Evolutionary conservation across 225 moss, liverwort and hornwort genomes (phyloP).

Genomic region (Asterella californica): DNA sequence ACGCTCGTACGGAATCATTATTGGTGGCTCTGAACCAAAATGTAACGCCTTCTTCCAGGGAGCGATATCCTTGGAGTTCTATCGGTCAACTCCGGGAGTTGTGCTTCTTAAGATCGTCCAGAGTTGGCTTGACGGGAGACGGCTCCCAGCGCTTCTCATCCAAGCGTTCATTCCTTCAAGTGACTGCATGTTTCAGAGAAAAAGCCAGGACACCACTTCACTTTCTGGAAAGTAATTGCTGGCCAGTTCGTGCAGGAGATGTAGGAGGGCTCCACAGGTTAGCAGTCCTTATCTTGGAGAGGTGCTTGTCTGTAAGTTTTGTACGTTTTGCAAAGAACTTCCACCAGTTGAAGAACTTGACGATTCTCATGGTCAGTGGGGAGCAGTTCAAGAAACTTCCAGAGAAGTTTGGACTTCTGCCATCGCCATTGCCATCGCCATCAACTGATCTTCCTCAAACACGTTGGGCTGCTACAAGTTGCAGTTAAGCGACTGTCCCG

Average conservation of each 20-base stretch:
- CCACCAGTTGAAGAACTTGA: neutral
- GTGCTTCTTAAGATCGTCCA: neutral
- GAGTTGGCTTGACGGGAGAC: neutral
- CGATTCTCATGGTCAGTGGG: neutral
- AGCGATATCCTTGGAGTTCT: neutral
- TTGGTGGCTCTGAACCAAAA: neutral
- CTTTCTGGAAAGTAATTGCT: neutral
- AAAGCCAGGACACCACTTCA: neutral
- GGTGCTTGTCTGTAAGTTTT: neutral
- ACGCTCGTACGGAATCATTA: neutral
- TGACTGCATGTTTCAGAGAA: neutral
- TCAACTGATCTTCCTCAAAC: neutral
- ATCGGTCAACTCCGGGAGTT: neutral
- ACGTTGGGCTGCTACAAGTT: neutral
- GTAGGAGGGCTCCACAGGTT: neutral
- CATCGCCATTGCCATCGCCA: neutral
- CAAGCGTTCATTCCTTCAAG: neutral
- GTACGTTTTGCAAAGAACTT: neutral
- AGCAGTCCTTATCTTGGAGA: neutral
- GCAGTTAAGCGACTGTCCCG: neutral
- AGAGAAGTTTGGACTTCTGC: neutral
- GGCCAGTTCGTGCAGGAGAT: neutral
- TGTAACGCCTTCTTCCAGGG: neutral
- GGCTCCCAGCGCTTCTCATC: neutral
- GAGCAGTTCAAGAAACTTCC: neutral